phyloP scores from a whole-genome alignment of 2,329 filamentous ascomycete genomes.

The Fusarium sterilihyphosum region DNA sequence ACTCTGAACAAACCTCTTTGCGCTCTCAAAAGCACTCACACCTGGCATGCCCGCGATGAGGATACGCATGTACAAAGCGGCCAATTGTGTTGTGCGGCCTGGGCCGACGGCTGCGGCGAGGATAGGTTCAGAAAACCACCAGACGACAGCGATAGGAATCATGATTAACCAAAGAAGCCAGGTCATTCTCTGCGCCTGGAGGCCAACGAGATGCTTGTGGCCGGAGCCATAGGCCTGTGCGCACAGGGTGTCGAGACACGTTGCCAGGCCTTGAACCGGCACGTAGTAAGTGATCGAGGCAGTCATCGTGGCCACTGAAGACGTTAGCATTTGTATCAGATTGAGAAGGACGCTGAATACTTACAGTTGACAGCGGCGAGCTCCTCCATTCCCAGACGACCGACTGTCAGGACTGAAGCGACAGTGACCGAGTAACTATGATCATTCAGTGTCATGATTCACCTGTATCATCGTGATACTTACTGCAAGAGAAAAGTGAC shows the following conservation, averaged over 20 bases:
- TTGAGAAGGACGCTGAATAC: neutral
- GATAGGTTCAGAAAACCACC: constrained; percentile 72
- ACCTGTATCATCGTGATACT: fast-evolving
- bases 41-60: constrained; percentile 76
- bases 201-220: constrained; percentile 81
- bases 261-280: constrained; percentile 81
- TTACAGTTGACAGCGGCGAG: constrained; percentile 51
- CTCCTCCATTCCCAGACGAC: constrained; percentile 72
- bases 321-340: neutral
- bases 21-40: constrained; percentile 77
- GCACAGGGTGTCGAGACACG: constrained; percentile 88
- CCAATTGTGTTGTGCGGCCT: constrained; percentile 70
- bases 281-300: constrained; percentile 81
- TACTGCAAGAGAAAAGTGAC: constrained; percentile 74
- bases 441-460: fast-evolving
- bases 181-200: constrained; percentile 84
- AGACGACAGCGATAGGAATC: constrained; percentile 75
- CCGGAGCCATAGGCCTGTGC: constrained; percentile 92
- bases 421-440: constrained; percentile 75
- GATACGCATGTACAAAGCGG: constrained; percentile 75
- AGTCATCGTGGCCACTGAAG: constrained; percentile 69
- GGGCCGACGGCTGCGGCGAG: constrained; percentile 55
- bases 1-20: constrained; percentile 81
- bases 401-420: constrained; percentile 78
- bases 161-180: constrained; percentile 77